These are phyloP conservation scores for Cercospora sp. DNA, from an alignment of 2,329 filamentous ascomycete genomes.

Conservation along the genomic window DNA sequence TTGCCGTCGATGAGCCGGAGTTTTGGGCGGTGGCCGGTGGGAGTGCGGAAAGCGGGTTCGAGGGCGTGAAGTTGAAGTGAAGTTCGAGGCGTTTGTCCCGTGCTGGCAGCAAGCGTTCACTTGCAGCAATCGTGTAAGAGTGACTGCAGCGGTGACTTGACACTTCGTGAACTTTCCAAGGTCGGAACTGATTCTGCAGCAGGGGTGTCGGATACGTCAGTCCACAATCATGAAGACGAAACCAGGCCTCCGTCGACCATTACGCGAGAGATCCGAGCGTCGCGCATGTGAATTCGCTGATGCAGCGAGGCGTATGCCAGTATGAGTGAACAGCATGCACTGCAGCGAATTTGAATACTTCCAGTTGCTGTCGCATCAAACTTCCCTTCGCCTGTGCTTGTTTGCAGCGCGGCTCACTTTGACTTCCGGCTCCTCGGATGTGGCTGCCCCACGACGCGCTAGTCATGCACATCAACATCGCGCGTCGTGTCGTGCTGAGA, in stretches of 20 bases:
- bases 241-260: not conserved
- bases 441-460: not conserved
- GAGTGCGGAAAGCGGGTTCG: not conserved
- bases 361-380: not conserved
- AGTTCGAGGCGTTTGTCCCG: not conserved
- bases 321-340: not conserved
- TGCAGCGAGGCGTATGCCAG: not conserved
- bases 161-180: conserved; percentile 1
- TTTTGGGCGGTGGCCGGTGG: not conserved
- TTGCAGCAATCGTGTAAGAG: not conserved
- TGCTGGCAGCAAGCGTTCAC: not conserved
- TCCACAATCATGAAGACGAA: not conserved
- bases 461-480: not conserved
- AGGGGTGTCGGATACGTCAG: not conserved
- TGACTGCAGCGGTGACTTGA: not conserved
- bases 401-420: not conserved
- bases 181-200: not conserved
- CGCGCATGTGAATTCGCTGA: not conserved
- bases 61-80: not conserved
- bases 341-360: not conserved
- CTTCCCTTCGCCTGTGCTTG: not conserved
- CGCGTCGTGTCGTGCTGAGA: not conserved
- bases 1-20: not conserved
- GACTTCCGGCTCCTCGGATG: not conserved
- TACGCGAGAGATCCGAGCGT: not conserved